These are phyloP conservation scores for Paspalum notatum DNA, from an alignment of 176 grass and related monocot genomes.

Conservation along the genomic window DNA sequence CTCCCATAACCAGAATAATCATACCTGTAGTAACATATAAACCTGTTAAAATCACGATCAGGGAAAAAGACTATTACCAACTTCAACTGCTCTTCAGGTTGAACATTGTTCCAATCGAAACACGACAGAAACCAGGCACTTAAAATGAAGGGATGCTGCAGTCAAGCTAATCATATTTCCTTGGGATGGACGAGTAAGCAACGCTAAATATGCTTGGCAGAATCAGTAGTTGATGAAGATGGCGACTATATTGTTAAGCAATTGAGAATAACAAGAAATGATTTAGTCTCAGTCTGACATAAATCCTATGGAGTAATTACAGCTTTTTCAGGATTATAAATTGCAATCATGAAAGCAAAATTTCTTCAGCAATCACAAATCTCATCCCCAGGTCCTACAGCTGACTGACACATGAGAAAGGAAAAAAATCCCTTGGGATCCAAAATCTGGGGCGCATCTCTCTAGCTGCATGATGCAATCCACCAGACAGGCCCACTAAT, in stretches of 20 bases:
- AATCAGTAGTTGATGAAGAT: constrained; percentile 1
- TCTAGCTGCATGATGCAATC: constrained; percentile 25
- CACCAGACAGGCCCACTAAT: constrained; percentile 38
- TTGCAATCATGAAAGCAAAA: background rate
- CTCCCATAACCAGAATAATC: constrained; percentile 90
- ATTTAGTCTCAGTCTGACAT: background rate
- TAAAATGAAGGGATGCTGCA: constrained; percentile 12
- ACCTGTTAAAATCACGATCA: constrained; percentile 11
- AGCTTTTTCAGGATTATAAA: background rate
- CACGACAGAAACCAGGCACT: background rate
- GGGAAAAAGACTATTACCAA: background rate
- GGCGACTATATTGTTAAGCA: constrained; percentile 2
- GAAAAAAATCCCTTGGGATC: constrained; percentile 22
- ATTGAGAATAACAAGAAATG: background rate
- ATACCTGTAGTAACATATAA: constrained; percentile 60
- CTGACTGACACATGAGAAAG: background rate
- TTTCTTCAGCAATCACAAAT: background rate
- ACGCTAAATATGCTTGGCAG: background rate
- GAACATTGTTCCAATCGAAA: background rate
- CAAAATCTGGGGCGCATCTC: constrained; percentile 21
- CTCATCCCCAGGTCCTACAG: background rate
- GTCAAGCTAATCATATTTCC: constrained; percentile 22
- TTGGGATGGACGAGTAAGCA: background rate
- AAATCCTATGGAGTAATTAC: constrained; percentile 8
- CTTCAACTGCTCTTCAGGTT: background rate